phyloP scores from a whole-genome alignment of 495 filamentous ascomycete species.

The Neurospora terricola region DNA sequence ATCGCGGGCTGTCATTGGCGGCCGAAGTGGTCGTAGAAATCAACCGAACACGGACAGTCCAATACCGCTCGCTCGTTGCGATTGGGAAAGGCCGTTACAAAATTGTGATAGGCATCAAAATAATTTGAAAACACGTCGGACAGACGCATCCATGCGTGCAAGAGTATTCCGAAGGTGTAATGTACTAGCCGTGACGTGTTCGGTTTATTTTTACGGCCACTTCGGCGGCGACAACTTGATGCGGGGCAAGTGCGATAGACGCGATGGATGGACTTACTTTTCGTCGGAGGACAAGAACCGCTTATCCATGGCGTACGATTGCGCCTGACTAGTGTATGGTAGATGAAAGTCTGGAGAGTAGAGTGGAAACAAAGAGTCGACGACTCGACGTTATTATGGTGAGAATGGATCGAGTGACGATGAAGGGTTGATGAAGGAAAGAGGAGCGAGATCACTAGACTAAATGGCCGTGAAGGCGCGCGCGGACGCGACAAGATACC shows the following conservation, averaged over 20 bases:
- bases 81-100: too few species aligned
- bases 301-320: conserved; percentile 5
- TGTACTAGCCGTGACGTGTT: too few species aligned
- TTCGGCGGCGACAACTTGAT: not conserved
- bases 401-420: not conserved
- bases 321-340: not conserved
- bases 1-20: too few species aligned
- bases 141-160: too few species aligned
- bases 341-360: not conserved
- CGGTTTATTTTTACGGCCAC: too few species aligned
- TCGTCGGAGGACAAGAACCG: conserved; percentile 9
- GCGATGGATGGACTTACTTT: not conserved
- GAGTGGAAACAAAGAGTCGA: not conserved
- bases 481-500: not conserved
- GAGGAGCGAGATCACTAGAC: not conserved
- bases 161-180: too few species aligned
- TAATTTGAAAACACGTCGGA: too few species aligned
- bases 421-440: not conserved
- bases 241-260: too few species aligned
- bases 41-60: too few species aligned
- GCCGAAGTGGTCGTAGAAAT: too few species aligned
- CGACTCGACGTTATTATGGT: not conserved
- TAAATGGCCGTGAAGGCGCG: not conserved
- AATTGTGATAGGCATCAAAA: too few species aligned
- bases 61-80: too few species aligned